Evolutionary conservation across 805 yeast species (phyloP).

Genomic region (Nematodospora valgi): DNA sequence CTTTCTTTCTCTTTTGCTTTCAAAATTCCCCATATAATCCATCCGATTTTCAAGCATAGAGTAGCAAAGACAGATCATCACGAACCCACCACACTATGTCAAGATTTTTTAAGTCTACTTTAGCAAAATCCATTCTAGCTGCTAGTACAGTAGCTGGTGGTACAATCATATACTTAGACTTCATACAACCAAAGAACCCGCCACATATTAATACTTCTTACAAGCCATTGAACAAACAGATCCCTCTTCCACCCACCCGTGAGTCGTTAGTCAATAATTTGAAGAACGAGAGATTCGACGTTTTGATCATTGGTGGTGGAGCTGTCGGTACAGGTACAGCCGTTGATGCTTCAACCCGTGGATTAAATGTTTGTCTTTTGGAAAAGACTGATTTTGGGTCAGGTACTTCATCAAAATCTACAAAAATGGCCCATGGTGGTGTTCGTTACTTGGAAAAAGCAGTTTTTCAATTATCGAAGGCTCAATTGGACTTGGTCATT

Average conservation of each 20-base stretch:
- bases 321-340: slow-evolving; percentile 96
- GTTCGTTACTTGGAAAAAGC: slow-evolving; percentile 95
- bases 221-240: slow-evolving; percentile 43
- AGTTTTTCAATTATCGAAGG: slow-evolving; percentile 85
- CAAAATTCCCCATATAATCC: no score
- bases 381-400: slow-evolving; percentile 89
- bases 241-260: slow-evolving; percentile 55
- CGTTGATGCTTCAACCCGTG: slow-evolving; percentile 85
- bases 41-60: no score
- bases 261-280: slow-evolving; percentile 48
- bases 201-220: slow-evolving; percentile 25
- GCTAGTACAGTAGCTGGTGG: slow-evolving; percentile 34
- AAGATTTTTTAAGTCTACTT: slow-evolving; percentile 19
- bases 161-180: slow-evolving; percentile 38
- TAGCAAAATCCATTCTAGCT: slow-evolving; percentile 30
- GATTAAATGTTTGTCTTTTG: slow-evolving; percentile 80
- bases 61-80: no score
- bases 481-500: slow-evolving; percentile 49
- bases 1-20: no score
- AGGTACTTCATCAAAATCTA: slow-evolving; percentile 90
- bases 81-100: no score
- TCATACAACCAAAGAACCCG: slow-evolving; percentile 32
- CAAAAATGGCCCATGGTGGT: slow-evolving; percentile 98
- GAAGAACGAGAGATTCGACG: slow-evolving; percentile 56
- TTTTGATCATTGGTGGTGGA: slow-evolving; percentile 93